Percentiles rank a stretch among this genome's conserved stretches.
phyloP scores from a whole-genome alignment of 805 yeast genomes.

The Wickerhamiella brachini region DNA sequence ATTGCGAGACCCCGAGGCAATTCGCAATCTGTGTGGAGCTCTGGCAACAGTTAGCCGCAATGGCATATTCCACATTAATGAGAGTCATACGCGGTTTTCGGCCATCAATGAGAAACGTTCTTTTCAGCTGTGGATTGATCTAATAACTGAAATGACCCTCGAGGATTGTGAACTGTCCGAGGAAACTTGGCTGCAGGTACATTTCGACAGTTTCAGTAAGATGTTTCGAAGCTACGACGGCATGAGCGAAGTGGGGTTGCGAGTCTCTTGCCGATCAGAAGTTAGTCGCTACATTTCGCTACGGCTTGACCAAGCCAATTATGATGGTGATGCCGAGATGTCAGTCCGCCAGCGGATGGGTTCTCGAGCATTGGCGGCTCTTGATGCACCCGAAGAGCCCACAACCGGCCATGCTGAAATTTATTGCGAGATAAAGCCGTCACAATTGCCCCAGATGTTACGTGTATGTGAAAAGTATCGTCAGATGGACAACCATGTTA shows the following conservation, averaged over 20 bases:
- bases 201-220: conserved; percentile 33
- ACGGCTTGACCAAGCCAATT: conserved; percentile 45
- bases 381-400: conserved; percentile 37
- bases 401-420: conserved; percentile 40
- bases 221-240: conserved; percentile 21
- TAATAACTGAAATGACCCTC: conserved; percentile 6
- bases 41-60: conserved; percentile 8
- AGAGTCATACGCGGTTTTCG: conserved; percentile 5
- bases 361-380: conserved; percentile 42
- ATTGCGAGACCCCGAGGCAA: conserved; percentile 9
- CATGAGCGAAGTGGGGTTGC: conserved; percentile 16
- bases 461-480: conserved; percentile 24
- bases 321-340: conserved; percentile 26
- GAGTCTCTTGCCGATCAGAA: conserved; percentile 20
- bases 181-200: conserved; percentile 4
- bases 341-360: conserved; percentile 37
- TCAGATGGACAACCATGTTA: conserved; percentile 15
- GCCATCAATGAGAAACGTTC: conserved; percentile 5
- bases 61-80: conserved; percentile 5
- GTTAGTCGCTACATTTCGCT: conserved; percentile 41
- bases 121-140: conserved; percentile 15
- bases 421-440: conserved; percentile 28
- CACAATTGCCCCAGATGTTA: conserved; percentile 24
- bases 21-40: conserved; percentile 10
- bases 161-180: neutral